Percentiles rank a stretch among this genome's conserved stretches.
These are phyloP conservation scores for Colletotrichum sp. DNA, from an alignment of 2,329 filamentous ascomycete species.

Conservation along the genomic window DNA sequence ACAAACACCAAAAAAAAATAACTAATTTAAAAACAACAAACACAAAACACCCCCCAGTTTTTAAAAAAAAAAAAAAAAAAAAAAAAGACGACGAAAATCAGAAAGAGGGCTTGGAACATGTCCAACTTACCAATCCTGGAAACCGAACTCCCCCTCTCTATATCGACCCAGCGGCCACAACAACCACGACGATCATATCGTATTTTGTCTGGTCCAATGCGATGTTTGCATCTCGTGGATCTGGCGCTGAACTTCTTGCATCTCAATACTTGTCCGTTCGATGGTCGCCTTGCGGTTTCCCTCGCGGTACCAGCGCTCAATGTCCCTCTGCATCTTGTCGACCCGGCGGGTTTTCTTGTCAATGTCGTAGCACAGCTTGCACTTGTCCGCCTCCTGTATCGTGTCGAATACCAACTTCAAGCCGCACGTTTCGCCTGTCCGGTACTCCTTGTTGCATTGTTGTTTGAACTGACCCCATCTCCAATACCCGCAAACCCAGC, in stretches of 20 bases:
- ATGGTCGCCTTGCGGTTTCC: slow-evolving; percentile 77
- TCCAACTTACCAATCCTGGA: slow-evolving; percentile 7
- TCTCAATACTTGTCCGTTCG: slow-evolving; percentile 72
- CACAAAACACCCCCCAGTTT: no score
- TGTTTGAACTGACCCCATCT: slow-evolving; percentile 93
- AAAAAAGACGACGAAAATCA: background rate
- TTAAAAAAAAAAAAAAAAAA: background rate
- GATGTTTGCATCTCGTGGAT: slow-evolving; percentile 51
- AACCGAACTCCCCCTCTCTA: background rate
- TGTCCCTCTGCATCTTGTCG: slow-evolving; percentile 75
- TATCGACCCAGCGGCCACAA: background rate
- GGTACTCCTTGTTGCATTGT: slow-evolving; percentile 94
- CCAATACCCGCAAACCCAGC: slow-evolving; percentile 87
- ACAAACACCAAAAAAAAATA: no score
- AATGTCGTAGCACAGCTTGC: slow-evolving; percentile 88
- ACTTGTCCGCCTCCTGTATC: slow-evolving; percentile 66
- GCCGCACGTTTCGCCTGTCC: slow-evolving; percentile 94
- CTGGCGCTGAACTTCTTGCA: slow-evolving; percentile 68
- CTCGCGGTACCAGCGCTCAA: slow-evolving; percentile 79
- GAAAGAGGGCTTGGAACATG: background rate
- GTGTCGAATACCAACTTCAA: slow-evolving; percentile 88
- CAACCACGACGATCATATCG: slow-evolving; percentile 21
- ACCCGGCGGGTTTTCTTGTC: slow-evolving; percentile 82
- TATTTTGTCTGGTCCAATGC: slow-evolving; percentile 45
- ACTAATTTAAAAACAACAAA: no score